Base-by-base conservation (phyloP, 2,329 filamentous ascomycete genomes). In the Stachybotrys elegans region DNA sequence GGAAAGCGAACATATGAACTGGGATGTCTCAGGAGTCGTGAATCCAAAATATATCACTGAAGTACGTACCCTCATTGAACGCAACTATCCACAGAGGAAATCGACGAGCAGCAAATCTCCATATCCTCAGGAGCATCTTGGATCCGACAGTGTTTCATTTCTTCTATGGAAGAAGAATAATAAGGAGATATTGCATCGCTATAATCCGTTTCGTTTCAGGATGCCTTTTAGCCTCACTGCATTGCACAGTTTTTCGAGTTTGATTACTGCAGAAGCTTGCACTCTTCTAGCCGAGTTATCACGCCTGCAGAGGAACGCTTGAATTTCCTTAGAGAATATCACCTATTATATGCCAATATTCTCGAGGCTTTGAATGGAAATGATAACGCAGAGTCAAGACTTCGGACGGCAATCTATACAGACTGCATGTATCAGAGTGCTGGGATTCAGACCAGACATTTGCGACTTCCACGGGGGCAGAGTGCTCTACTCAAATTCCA, bases 131-230 rank as follows among this genome's bases (percentile, higher is more conserved):
- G 32, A 35, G 17, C 32, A 35, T 35, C 32, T 35, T 16, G 32
- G 17, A 19, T 19, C 32, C 32, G 12, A 35, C 17, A 35, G 32
- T 35, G 17, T 35, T 35, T 35, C 17, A 35, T 35, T 35, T 17
- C 16, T 8, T 35, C 32, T 16, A 35, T 35, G 12, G 32, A 35
- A 11, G 16, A 35, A 19, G 17, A 35, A 35, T 19, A 35, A 35
- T 35, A 16, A 35, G 32, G 16, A 35, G 32, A 35, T 35, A 35
- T 17, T 35, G 32, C 7, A 35, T 11, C 17, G 16, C 32, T 35
- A 35, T 35, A 35, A 35, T 35, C 32, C 32, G 17, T 35, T 35
- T 35, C 32, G 32, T 35, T 17, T 35, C 32, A 35, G 32, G 32
- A 35, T 35, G 7, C 32, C 32, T 35, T 11, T 9, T 35, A 17